Conservation (phyloP, 352 stramenopile species). For the Phytophthora pini region DNA sequence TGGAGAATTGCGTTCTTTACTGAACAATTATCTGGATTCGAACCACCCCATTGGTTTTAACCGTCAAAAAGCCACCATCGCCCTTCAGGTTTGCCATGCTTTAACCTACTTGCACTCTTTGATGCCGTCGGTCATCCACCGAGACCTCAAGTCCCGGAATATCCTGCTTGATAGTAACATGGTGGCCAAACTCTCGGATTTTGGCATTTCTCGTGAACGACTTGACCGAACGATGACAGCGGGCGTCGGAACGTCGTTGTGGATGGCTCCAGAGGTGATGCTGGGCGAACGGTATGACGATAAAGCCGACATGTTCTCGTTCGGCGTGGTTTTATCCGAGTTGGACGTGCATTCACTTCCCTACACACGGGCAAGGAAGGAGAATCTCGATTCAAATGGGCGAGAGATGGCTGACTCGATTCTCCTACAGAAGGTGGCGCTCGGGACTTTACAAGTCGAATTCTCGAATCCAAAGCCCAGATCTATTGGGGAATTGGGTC, state of each 20-base stretch:
- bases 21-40: conserved; percentile 24
- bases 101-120: conserved; percentile 28
- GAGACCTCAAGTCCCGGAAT: conserved; percentile 40
- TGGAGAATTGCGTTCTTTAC: conserved; percentile 45
- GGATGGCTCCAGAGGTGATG: conserved; percentile 31
- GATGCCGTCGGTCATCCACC: conserved; percentile 17
- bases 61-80: conserved; percentile 42
- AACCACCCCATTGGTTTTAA: conserved; percentile 29
- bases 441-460: conserved; percentile 23
- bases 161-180: conserved; percentile 46
- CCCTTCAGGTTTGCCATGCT: conserved; percentile 40
- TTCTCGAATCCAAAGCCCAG: conserved; percentile 17
- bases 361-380: conserved; percentile 12
- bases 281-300: conserved; percentile 20
- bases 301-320: conserved; percentile 33
- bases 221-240: conserved; percentile 36
- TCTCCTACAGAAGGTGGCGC: conserved; percentile 28
- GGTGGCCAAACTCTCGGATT: conserved; percentile 60
- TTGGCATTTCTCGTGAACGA: conserved; percentile 53
- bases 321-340: conserved; percentile 26
- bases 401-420: conserved; percentile 23
- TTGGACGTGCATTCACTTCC: conserved; percentile 23
- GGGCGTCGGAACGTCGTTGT: conserved; percentile 23
- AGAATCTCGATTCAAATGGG: conserved; percentile 24
- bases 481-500: conserved; percentile 19